Percentiles rank a stretch among this genome's conserved stretches.
phyloP scores from a whole-genome alignment of 2,329 filamentous ascomycete genomes.

The Aspergillus fijiensis region DNA sequence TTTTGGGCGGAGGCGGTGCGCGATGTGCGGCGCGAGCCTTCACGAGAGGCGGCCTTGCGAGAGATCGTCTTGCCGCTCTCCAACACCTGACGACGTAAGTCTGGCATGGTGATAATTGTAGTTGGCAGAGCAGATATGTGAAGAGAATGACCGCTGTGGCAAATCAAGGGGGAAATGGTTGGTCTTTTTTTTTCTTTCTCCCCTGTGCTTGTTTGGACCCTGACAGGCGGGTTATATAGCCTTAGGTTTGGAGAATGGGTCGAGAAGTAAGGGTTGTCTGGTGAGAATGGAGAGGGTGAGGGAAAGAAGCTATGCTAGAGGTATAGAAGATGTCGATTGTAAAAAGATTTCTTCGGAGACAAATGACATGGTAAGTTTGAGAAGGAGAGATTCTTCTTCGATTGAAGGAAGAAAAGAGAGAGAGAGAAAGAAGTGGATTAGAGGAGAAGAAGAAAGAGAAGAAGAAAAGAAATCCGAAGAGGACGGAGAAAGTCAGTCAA shows the following conservation, averaged over 20 bases:
- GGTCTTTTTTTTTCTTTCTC: background rate
- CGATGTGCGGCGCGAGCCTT: slow-evolving; percentile 54
- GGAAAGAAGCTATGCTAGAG: slow-evolving; percentile 16
- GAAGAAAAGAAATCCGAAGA: background rate
- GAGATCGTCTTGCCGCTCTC: slow-evolving; percentile 66
- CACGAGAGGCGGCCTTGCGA: slow-evolving; percentile 58
- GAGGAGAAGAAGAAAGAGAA: slow-evolving; percentile 12
- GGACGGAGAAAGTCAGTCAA: background rate
- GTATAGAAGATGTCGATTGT: slow-evolving; percentile 20
- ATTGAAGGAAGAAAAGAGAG: slow-evolving; percentile 4
- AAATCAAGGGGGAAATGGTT: background rate
- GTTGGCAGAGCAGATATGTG: too few species aligned
- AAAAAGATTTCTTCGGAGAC: slow-evolving; percentile 17
- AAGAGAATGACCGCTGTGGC: background rate
- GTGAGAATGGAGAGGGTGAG: background rate
- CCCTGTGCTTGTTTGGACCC: background rate
- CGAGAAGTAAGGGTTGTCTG: background rate
- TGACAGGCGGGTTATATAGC: background rate
- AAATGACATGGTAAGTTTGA: slow-evolving; percentile 21
- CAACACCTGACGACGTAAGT: slow-evolving; percentile 57
- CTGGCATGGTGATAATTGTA: slow-evolving; percentile 40
- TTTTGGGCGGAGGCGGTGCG: slow-evolving; percentile 52
- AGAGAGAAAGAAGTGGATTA: slow-evolving; percentile 9
- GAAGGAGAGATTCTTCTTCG: background rate
- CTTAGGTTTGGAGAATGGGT: background rate